These are phyloP conservation scores for Artomyces pyxidatus DNA, from an alignment of 768 basidiomycete genomes.

Conservation along the genomic window DNA sequence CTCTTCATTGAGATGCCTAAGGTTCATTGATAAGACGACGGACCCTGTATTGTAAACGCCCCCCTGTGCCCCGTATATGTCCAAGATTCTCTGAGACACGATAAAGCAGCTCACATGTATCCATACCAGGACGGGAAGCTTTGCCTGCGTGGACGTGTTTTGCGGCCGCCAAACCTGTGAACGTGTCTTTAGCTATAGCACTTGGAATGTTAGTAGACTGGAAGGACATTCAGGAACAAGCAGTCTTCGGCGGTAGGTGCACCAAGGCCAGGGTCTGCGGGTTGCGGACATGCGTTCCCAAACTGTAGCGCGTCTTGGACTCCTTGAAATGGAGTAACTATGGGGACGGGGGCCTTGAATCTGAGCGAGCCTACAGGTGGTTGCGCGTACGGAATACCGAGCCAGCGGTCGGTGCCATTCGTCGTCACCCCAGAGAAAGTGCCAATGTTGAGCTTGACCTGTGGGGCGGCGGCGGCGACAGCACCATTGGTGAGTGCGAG, in stretches of 20 bases:
- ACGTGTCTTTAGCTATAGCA: background rate
- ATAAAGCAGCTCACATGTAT: slow-evolving; percentile 22
- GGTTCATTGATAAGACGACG: slow-evolving; percentile 10
- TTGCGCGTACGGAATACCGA: slow-evolving; percentile 53
- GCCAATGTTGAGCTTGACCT: slow-evolving; percentile 35
- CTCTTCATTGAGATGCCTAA: slow-evolving; percentile 19
- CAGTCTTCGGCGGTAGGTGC: slow-evolving; percentile 47
- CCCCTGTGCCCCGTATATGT: slow-evolving; percentile 27
- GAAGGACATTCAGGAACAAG: slow-evolving; percentile 41
- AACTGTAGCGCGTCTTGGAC: slow-evolving; percentile 39
- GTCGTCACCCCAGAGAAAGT: slow-evolving; percentile 38
- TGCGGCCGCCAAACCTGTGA: slow-evolving; percentile 25
- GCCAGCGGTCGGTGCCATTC: slow-evolving; percentile 45
- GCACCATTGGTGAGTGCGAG: background rate
- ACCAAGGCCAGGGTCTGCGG: slow-evolving; percentile 26
- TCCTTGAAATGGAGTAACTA: slow-evolving; percentile 23
- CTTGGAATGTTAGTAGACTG: background rate
- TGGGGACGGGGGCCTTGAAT: slow-evolving; percentile 45
- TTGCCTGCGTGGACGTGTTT: slow-evolving; percentile 16
- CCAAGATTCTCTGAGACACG: background rate
- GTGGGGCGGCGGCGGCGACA: slow-evolving; percentile 4
- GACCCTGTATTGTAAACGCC: slow-evolving; percentile 41
- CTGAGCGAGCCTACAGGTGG: slow-evolving; percentile 48
- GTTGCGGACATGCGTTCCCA: slow-evolving; percentile 50
- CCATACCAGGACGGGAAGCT: slow-evolving; percentile 28